Evolutionary conservation across 768 basidiomycete species (phyloP).

Genomic region (Neoboletus subvelutipes): DNA sequence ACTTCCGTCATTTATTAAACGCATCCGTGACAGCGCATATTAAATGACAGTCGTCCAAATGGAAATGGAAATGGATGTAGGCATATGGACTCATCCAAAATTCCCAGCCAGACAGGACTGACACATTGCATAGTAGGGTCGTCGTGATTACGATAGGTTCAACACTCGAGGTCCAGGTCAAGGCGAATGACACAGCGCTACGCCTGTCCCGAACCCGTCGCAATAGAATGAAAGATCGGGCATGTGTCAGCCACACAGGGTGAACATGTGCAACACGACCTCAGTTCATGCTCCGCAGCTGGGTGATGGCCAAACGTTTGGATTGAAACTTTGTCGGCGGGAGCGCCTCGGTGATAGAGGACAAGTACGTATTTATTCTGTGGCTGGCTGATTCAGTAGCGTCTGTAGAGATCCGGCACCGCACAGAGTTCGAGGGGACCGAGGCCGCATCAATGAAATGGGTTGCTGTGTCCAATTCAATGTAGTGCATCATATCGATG

Average conservation of each 20-base stretch:
- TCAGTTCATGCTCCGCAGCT: background rate
- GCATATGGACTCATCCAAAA: background rate
- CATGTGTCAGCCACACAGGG: conserved; percentile 12
- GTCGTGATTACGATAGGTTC: background rate
- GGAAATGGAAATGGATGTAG: background rate
- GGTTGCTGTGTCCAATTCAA: background rate
- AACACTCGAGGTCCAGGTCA: background rate
- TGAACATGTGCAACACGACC: background rate
- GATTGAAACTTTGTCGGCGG: conserved; percentile 9
- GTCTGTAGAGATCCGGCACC: background rate
- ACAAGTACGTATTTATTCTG: conserved; percentile 5
- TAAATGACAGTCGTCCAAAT: background rate
- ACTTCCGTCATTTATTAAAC: conserved; percentile 11
- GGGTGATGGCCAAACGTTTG: background rate
- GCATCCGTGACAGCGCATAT: conserved; percentile 1
- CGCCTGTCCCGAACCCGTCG: background rate
- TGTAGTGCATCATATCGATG: background rate
- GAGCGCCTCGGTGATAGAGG: conserved; percentile 1
- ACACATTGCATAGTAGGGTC: background rate
- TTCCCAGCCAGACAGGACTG: background rate
- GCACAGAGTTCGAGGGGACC: background rate
- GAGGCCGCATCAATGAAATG: background rate
- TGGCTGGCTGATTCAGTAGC: background rate
- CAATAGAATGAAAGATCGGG: background rate
- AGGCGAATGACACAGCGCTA: too few species aligned